Percentiles rank a stretch among this genome's conserved stretches.
Conservation (phyloP, 176 grass and related monocot genomes). For the Carex myosuroides region DNA sequence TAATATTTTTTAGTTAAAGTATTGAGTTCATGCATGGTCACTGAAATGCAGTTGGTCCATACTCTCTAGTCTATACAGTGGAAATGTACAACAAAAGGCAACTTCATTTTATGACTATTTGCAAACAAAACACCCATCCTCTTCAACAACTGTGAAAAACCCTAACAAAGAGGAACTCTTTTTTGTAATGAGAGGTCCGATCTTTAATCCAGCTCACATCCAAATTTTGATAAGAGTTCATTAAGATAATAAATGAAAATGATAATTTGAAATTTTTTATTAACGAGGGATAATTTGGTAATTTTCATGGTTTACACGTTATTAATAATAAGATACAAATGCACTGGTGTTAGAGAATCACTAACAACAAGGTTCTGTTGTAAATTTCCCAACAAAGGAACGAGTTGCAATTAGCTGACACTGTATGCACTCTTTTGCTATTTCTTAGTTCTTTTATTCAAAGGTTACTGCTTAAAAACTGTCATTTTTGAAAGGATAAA, state of each 20-base stretch:
- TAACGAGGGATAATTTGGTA: neutral
- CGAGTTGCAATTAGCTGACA: neutral
- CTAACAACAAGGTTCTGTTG: neutral
- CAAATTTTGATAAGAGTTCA: neutral
- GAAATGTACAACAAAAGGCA: neutral
- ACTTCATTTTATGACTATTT: neutral
- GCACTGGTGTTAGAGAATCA: neutral
- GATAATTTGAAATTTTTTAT: neutral
- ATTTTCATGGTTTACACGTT: neutral
- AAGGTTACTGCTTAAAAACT: neutral
- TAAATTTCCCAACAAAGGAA: neutral
- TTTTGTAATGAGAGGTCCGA: neutral
- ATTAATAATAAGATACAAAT: neutral
- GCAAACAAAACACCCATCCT: neutral
- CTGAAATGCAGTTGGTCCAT: neutral
- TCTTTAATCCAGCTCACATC: neutral
- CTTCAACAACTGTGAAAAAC: neutral
- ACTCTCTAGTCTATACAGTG: neutral
- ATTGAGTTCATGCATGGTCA: neutral
- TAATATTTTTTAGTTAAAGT: neutral
- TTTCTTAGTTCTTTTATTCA: neutral
- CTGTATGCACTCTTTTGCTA: neutral
- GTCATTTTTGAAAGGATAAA: neutral
- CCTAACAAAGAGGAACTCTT: neutral
- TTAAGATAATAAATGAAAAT: neutral